A percentile compares a stretch with the other conserved stretches of the same genome.
Conservation (phyloP, 208 protist genomes). For the Crithidia thermophila region DNA sequence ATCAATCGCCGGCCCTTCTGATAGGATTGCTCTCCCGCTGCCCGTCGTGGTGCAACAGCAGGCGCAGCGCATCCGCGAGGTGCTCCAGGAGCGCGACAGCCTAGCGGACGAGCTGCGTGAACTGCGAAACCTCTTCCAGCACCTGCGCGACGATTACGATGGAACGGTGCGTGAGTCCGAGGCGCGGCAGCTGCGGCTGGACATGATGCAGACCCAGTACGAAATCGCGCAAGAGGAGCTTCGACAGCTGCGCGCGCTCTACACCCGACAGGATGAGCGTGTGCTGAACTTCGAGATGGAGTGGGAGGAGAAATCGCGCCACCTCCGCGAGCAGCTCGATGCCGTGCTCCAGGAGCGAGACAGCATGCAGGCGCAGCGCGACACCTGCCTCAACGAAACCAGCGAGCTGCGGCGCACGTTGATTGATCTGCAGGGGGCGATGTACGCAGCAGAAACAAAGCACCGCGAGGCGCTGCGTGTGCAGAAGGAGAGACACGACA, state of each 20-base stretch:
- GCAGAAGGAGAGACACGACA: conserved; percentile 20
- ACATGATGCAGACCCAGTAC: conserved; percentile 22
- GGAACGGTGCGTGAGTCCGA: conserved; percentile 23
- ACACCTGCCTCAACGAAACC: conserved; percentile 40
- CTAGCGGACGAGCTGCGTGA: conserved; percentile 35
- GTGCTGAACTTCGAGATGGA: conserved; percentile 39
- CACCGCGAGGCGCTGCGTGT: conserved; percentile 20
- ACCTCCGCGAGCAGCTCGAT: conserved; percentile 43
- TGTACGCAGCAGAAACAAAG: conserved; percentile 13
- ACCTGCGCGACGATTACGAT: conserved; percentile 48
- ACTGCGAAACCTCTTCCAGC: conserved; percentile 46
- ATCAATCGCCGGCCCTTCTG: background rate
- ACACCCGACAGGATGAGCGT: conserved; percentile 29
- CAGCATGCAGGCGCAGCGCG: conserved; percentile 37
- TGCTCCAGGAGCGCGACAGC: conserved; percentile 43
- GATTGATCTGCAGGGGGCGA: conserved; percentile 27
- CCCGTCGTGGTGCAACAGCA: conserved; percentile 38
- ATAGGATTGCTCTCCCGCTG: conserved; percentile 15
- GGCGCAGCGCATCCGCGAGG: conserved; percentile 26
- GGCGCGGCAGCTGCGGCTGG: conserved; percentile 20
- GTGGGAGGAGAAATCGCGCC: conserved; percentile 38
- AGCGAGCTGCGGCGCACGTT: conserved; percentile 38
- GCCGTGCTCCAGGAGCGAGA: conserved; percentile 39
- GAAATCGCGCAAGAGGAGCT: conserved; percentile 38
- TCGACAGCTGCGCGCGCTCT: conserved; percentile 8